These are phyloP conservation scores for Microbotryum silenes-acaulis DNA, from an alignment of 1,284 basidiomycete species.

Conservation along the genomic window DNA sequence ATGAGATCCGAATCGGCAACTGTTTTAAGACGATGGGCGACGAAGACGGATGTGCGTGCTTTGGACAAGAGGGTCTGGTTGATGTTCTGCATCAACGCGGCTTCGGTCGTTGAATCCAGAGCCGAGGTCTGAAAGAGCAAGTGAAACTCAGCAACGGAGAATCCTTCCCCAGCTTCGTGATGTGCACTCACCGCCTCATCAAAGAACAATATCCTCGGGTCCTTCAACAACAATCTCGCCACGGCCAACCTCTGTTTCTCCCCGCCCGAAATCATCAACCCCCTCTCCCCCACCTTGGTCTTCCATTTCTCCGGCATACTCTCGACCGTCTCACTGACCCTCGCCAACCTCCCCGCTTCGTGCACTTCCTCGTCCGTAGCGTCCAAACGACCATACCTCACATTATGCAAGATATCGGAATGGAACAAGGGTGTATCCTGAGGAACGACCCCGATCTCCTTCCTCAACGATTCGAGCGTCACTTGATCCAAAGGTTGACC, in stretches of 20 bases:
- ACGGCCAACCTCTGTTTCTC: slow-evolving; percentile 96
- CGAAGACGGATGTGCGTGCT: slow-evolving; percentile 85
- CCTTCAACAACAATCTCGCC: slow-evolving; percentile 82
- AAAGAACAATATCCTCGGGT: slow-evolving; percentile 92
- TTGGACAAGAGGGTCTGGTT: slow-evolving; percentile 67
- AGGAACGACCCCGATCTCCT: slow-evolving; percentile 83
- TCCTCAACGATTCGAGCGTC: slow-evolving; percentile 64
- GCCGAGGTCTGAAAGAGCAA: slow-evolving; percentile 65
- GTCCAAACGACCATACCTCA: slow-evolving; percentile 82
- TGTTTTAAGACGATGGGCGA: slow-evolving; percentile 78
- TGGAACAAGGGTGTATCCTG: slow-evolving; percentile 98
- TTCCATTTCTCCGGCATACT: slow-evolving; percentile 74
- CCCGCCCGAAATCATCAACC: slow-evolving; percentile 94
- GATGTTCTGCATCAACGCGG: slow-evolving; percentile 91
- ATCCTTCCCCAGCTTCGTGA: background rate
- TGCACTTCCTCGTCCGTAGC: slow-evolving; percentile 83
- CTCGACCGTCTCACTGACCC: slow-evolving; percentile 73
- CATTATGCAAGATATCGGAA: slow-evolving; percentile 87
- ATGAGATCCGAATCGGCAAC: slow-evolving; percentile 88
- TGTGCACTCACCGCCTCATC: slow-evolving; percentile 75
- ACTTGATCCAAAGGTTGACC: slow-evolving; percentile 75
- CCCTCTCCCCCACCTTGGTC: slow-evolving; percentile 91
- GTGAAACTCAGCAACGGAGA: slow-evolving; percentile 1
- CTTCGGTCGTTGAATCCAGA: slow-evolving; percentile 86
- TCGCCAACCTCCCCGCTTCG: slow-evolving; percentile 73